Evolutionary conservation across 345 rosid species (phyloP).

Genomic region (Gossypium thurberi): DNA sequence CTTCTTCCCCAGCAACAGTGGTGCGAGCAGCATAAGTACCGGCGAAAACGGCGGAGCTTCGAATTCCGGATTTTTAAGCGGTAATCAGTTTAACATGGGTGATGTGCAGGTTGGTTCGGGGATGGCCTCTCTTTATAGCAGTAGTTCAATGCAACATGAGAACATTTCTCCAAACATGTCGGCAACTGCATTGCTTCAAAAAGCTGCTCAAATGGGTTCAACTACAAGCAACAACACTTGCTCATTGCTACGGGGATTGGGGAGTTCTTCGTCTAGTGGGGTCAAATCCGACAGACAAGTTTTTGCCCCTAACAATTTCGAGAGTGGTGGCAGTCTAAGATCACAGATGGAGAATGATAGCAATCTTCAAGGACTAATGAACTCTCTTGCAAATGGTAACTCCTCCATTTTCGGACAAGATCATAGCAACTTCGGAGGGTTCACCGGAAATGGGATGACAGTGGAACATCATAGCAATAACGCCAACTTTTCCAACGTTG

Average conservation of each 20-base stretch:
- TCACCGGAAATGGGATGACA: background rate
- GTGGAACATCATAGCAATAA: conserved; percentile 1
- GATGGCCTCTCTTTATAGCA: conserved; percentile 37
- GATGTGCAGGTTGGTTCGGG: conserved; percentile 26
- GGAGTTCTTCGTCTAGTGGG: conserved; percentile 35
- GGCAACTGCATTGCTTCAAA: conserved; percentile 77
- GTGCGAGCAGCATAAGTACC: conserved; percentile 20
- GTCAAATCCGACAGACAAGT: conserved; percentile 14
- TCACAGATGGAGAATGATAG: conserved; percentile 25
- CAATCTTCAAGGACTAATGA: conserved; percentile 57
- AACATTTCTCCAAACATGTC: conserved; percentile 45
- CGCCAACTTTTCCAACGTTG: background rate
- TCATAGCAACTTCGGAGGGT: conserved; percentile 12
- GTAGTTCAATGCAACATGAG: conserved; percentile 33
- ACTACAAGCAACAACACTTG: conserved; percentile 40
- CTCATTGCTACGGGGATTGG: conserved; percentile 46
- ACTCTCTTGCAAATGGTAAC: conserved; percentile 36
- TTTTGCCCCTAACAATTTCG: conserved; percentile 14
- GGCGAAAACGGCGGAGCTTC: conserved; percentile 12
- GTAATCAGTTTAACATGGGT: conserved; percentile 23
- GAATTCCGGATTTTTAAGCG: conserved; percentile 21
- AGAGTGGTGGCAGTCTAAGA: conserved; percentile 11
- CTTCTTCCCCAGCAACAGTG: conserved; percentile 39
- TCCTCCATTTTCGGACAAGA: conserved; percentile 32
- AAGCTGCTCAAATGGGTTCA: conserved; percentile 88